Base-by-base conservation (phyloP, 78 protist species). In the Salpingoeca rosetta region DNA sequence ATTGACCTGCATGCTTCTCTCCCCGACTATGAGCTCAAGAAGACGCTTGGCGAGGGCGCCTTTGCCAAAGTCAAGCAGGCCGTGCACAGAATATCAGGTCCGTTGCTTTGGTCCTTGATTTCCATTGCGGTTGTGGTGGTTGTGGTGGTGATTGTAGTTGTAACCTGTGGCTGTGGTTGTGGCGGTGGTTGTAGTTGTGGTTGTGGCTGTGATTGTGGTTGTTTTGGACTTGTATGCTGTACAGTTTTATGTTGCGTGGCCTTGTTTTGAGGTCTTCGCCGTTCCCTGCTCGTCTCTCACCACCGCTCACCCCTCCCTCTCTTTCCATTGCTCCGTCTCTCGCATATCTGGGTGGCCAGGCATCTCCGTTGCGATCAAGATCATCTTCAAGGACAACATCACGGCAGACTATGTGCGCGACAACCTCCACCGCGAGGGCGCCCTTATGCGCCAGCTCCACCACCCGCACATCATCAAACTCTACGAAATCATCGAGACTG, bases 401-500 rank as follows among this genome's bases (percentile, higher is more conserved):
- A 44, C 25, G 38, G 84, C 44, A 3, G 24, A 44, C 31, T 44
- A 81, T 42, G 73, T 80, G 25, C 41, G 40, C 17, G 7, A 81
- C 26, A 44, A 56, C 74, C 42, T 81, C 37, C 42, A 44, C 2
- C 84, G 84, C 84, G 84, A 81, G 43, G 76, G 39, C 28, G 11
- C 7, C 0, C 40, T 81, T 27, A n/a, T 81, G 84, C 1, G 37
- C 36, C 73, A 11, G 26, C n/a, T 51, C 3, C 2, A 1, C n/a
- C 84, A 81, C 26, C 73, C 73, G 41, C 3, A 81, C 76, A 37
- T 81, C 17, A 26, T 56, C 0, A 3, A 44, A 12, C 36, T 81
- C 22, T 81, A 37, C 76, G 76, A 91, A 77, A 87, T 75, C 22
- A 88, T 91, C 44, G 88, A 91, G 45, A 88, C 91, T 51, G 65